phyloP scores from a whole-genome alignment of 2,329 filamentous ascomycete genomes.

The Paradendryphiella salina region DNA sequence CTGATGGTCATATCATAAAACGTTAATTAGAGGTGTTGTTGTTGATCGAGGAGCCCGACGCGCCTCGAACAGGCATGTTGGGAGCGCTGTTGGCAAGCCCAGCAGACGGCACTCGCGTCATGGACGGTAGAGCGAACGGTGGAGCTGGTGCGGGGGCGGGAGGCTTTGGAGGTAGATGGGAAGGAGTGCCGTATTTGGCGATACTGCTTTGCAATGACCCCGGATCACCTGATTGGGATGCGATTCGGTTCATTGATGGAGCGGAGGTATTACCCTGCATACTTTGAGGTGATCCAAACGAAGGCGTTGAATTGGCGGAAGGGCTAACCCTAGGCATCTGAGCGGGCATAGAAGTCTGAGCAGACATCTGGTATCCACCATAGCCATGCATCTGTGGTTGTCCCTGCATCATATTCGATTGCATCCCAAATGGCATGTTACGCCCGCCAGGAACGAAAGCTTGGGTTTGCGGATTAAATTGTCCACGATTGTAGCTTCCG shows the following conservation, averaged over 20 bases:
- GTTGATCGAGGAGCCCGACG: conserved; percentile 7
- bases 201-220: conserved; percentile 50
- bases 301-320: conserved; percentile 30
- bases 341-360: conserved; percentile 24
- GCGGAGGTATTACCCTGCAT: conserved; percentile 28
- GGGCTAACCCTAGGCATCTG: conserved; percentile 39
- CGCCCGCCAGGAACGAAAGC: conserved; percentile 75
- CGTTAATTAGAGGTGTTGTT: conserved; percentile 24
- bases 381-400: conserved; percentile 43
- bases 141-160: conserved; percentile 49
- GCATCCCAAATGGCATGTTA: conserved; percentile 40
- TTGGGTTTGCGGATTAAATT: conserved; percentile 93
- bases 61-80: conserved; percentile 13
- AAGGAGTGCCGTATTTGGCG: conserved; percentile 60
- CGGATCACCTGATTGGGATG: conserved; percentile 29
- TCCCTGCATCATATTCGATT: conserved; percentile 34
- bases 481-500: conserved; percentile 79
- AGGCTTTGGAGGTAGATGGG: conserved; percentile 60
- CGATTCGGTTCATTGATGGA: conserved; percentile 29
- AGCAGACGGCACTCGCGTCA: conserved; percentile 23
- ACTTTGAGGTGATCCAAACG: conserved; percentile 38
- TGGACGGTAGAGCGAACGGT: conserved; percentile 29
- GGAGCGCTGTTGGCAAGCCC: conserved; percentile 19
- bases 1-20: conserved; percentile 27
- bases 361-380: conserved; percentile 32